Base-by-base conservation (phyloP, 2,329 filamentous ascomycete genomes). In the Bipolaris victoriae region DNA sequence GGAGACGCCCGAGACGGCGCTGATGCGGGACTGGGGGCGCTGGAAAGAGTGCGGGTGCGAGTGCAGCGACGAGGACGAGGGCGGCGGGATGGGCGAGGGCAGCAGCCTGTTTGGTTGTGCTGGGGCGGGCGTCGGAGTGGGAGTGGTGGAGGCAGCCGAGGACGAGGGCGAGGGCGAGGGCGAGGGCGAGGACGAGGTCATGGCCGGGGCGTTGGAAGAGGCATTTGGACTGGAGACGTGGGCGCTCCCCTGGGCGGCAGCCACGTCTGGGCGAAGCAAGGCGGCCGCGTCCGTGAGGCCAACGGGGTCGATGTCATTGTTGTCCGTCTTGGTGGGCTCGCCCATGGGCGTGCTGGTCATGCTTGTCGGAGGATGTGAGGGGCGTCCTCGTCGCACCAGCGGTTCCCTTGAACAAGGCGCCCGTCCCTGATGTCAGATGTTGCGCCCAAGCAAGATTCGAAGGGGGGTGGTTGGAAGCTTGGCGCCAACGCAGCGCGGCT, bases 291-390 rank as follows among this genome's bases (percentile, higher is more conserved):
- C 31, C n/a, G 49, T 40, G 47, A 35, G 22, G 47, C 40, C 45
- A 46, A 29, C 29, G 22, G 46, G 39, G 44, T 33, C 46, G 39
- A 18, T 53, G 51, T 9, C 57, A 54, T 72, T 65, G 68, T 73
- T 65, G 69, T 67, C 61, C 62, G 61, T 68, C 59, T 59, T 58
- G 43, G 60, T 67, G 59, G 64, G 65, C 54, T 75, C 72, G 51
- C 62, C 67, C 65, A 69, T 65, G 67, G 71, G 58, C 59, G 43
- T 63, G 67, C 65, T 62, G 61, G 64, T 65, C 72, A 75, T 75
- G 53, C 66, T 67, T 62, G 40, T 35, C 41, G 52, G 57, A 37
- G 37, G 33, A 51, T 56, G 52, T 52, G 59, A 65, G 64, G 62
- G 64, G 55, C 52, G 31, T 61, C 56, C 59, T 62, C 57, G 66